Evolutionary conservation across 805 yeast species (phyloP).

Genomic region (Kazachstania kunashirensis): DNA sequence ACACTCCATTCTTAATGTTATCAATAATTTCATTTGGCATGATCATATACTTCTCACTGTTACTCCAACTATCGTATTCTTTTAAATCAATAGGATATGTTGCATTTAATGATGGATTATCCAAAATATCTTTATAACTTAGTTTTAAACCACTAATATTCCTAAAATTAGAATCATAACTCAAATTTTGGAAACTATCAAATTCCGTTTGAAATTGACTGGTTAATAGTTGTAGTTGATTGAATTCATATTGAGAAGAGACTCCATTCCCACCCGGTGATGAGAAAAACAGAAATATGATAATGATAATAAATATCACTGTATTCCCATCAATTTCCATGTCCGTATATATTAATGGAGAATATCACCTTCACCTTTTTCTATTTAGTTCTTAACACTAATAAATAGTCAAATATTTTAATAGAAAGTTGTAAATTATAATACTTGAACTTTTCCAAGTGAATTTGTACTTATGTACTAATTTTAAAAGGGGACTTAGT

Average conservation of each 20-base stretch:
- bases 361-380: no score
- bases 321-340: slow-evolving; percentile 30
- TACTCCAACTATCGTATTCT: slow-evolving; percentile 37
- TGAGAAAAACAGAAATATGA: slow-evolving; percentile 27
- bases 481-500: no score
- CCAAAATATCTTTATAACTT: slow-evolving; percentile 49
- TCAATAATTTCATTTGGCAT: slow-evolving; percentile 50
- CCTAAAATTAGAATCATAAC: slow-evolving; percentile 48
- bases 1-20: slow-evolving; percentile 38
- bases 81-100: slow-evolving; percentile 50
- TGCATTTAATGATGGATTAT: slow-evolving; percentile 35
- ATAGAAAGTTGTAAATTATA: no score
- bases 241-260: slow-evolving; percentile 31
- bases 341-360: no score
- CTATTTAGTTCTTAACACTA: no score
- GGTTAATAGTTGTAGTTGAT: slow-evolving; percentile 32
- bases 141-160: slow-evolving; percentile 65
- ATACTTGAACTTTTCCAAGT: no score
- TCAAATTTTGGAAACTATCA: slow-evolving; percentile 32
- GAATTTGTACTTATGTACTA: no score
- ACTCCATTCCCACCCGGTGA: slow-evolving; percentile 29
- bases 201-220: slow-evolving; percentile 29
- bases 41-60: slow-evolving; percentile 44
- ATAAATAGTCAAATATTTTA: no score
- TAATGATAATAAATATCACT: slow-evolving; percentile 21